Evolutionary conservation across 495 filamentous ascomycete genomes (phyloP).

Genomic region (Pyrenopolyporus hunteri): DNA sequence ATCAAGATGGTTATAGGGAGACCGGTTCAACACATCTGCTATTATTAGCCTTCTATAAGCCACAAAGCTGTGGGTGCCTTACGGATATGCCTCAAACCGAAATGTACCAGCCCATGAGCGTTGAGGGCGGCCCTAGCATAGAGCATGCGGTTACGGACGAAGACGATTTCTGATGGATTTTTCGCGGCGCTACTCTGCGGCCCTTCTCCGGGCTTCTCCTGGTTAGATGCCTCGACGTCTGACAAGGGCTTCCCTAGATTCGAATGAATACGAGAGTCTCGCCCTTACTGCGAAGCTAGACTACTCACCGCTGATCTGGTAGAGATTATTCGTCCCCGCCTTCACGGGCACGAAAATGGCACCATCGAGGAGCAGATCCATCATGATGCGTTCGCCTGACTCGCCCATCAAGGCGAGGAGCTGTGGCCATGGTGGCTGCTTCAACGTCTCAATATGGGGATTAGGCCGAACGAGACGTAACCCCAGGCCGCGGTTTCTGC

Average conservation of each 20-base stretch:
- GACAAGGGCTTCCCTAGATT: conserved; percentile 43
- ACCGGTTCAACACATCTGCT: conserved; percentile 85
- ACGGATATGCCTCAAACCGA: conserved; percentile 84
- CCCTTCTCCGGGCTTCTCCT: conserved; percentile 22
- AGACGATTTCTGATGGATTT: conserved; percentile 67
- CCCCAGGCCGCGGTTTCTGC: conserved; percentile 50
- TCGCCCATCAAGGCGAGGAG: conserved; percentile 73
- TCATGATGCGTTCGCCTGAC: conserved; percentile 82
- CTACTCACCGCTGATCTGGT: conserved; percentile 77
- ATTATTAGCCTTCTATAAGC: conserved; percentile 4
- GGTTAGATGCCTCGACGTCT: conserved; percentile 39
- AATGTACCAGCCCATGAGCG: conserved; percentile 66
- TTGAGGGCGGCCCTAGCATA: conserved; percentile 78
- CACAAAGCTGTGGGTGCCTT: conserved; percentile 45
- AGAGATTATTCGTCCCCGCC: conserved; percentile 63
- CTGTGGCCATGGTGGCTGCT: conserved; percentile 72
- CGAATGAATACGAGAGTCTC: conserved; percentile 7
- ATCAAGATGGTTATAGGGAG: conserved; percentile 46
- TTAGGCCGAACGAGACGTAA: conserved; percentile 67
- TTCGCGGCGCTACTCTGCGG: conserved; percentile 14
- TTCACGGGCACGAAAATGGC: conserved; percentile 75
- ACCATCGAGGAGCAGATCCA: conserved; percentile 77
- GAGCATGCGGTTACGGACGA: conserved; percentile 84
- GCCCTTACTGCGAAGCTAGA: not conserved
- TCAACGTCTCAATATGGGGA: conserved; percentile 70